phyloP scores from a whole-genome alignment of 176 grass and related monocot genomes.

The Eragrostis nindensis region DNA sequence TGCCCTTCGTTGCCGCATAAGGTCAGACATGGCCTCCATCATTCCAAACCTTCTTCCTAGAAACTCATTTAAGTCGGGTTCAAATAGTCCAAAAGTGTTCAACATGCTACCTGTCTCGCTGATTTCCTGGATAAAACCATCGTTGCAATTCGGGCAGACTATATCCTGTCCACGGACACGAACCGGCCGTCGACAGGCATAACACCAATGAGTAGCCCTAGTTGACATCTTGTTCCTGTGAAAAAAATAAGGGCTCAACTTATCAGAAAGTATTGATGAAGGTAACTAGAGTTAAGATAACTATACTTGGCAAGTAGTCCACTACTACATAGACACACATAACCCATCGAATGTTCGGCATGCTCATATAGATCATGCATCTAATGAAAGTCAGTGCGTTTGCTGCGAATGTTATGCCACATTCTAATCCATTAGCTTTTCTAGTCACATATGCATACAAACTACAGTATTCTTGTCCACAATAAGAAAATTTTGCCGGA shows the following conservation, averaged over 20 bases:
- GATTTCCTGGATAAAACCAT: slow-evolving; percentile 89
- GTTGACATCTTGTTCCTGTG: slow-evolving; percentile 65
- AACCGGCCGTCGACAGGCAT: slow-evolving; percentile 69
- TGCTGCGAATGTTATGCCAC: slow-evolving; percentile 14
- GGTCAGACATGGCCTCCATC: slow-evolving; percentile 76
- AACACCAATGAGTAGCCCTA: slow-evolving; percentile 97
- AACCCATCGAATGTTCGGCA: not conserved
- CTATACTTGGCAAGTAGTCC: not conserved
- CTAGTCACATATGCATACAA: not conserved
- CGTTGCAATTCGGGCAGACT: slow-evolving; percentile 80
- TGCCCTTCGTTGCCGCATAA: slow-evolving; percentile 56
- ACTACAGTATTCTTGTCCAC: not conserved
- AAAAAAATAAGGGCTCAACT: slow-evolving; percentile 18
- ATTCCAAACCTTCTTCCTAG: slow-evolving; percentile 55
- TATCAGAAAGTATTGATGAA: slow-evolving; percentile 4
- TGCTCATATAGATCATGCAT: not conserved
- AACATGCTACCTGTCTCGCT: slow-evolving; percentile 62
- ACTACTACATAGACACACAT: not conserved
- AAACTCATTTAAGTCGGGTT: slow-evolving; percentile 41
- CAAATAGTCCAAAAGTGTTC: slow-evolving; percentile 60
- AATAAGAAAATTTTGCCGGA: not conserved
- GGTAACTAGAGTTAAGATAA: not conserved
- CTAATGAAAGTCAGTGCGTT: not conserved
- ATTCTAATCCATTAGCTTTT: slow-evolving; percentile 3
- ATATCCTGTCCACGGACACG: slow-evolving; percentile 45